Conservation (phyloP, 345 rosid species). For the Populus simonii region DNA sequence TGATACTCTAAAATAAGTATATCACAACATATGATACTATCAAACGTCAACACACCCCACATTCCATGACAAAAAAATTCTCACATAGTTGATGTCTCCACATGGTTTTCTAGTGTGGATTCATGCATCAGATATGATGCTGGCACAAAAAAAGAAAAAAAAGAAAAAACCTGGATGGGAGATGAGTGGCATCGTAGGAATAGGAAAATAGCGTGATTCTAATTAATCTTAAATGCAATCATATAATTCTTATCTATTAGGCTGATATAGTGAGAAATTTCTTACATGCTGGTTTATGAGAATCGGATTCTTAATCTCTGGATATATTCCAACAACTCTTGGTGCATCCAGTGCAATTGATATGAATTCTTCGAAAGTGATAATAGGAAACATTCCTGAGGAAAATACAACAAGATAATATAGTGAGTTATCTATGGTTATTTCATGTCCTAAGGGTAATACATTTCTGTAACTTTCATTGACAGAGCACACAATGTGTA, state of each 20-base stretch:
- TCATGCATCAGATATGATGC: neutral
- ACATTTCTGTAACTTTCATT: neutral
- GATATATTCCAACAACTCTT: slow-evolving; percentile 92
- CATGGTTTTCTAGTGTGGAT: neutral
- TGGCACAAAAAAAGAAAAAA: too few species aligned
- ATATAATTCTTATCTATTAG: neutral
- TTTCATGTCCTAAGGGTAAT: neutral
- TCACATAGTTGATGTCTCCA: neutral
- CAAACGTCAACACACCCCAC: neutral
- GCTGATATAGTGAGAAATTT: slow-evolving; percentile 1
- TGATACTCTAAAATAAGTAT: neutral
- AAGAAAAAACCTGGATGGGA: neutral
- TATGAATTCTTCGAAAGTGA: slow-evolving; percentile 85
- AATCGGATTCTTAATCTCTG: slow-evolving; percentile 92
- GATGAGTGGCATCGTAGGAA: neutral
- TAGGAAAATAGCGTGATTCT: neutral
- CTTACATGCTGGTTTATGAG: slow-evolving; percentile 79
- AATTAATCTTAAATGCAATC: neutral
- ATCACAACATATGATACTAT: neutral
- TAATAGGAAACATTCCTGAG: slow-evolving; percentile 76
- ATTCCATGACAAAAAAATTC: neutral
- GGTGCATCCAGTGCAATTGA: slow-evolving; percentile 78
- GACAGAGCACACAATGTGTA: neutral
- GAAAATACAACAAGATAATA: slow-evolving; percentile 12
- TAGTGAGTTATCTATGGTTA: neutral